A percentile compares a stretch with the other conserved stretches of the same genome.
phyloP scores from a whole-genome alignment of 805 yeast species.

The Hermanozyma aechmeae region DNA sequence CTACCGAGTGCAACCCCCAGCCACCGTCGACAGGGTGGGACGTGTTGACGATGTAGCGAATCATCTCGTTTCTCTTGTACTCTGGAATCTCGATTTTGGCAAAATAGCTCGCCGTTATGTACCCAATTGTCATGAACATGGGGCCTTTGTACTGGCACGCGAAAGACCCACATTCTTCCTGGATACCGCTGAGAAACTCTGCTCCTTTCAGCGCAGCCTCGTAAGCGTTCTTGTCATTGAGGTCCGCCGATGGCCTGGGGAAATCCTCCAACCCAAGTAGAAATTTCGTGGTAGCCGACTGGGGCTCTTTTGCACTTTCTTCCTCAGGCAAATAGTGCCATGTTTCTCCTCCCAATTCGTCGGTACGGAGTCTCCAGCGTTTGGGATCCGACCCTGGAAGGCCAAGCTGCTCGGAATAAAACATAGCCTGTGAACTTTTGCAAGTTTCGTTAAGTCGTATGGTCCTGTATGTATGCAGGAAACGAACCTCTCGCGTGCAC shows the following conservation, averaged over 20 bases:
- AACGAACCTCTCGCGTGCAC: no score
- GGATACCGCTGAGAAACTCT: conserved; percentile 56
- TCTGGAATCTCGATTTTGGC: conserved; percentile 61
- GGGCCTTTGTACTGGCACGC: conserved; percentile 96
- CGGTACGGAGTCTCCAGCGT: conserved; percentile 68
- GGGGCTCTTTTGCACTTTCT: conserved; percentile 35
- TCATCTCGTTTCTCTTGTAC: conserved; percentile 57
- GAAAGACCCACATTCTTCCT: conserved; percentile 70
- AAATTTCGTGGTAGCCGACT: conserved; percentile 49
- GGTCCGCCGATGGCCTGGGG: conserved; percentile 27
- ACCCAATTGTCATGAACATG: conserved; percentile 93
- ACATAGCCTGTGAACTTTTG: no score
- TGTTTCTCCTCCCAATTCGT: conserved; percentile 64
- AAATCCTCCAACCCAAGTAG: conserved; percentile 34
- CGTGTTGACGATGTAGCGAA: conserved; percentile 79
- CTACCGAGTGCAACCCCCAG: conserved; percentile 93
- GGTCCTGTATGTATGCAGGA: no score
- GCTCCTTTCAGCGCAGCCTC: conserved; percentile 72
- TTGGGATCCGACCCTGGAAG: conserved; percentile 58
- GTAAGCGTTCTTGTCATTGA: conserved; percentile 31
- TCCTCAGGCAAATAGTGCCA: conserved; percentile 60
- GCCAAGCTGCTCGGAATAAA: conserved; percentile 63
- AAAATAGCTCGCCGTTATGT: conserved; percentile 64
- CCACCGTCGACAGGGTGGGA: conserved; percentile 99
- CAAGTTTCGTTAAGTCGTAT: no score